phyloP scores from a whole-genome alignment of 2,329 filamentous ascomycete species.

The Aspergillus sp. region DNA sequence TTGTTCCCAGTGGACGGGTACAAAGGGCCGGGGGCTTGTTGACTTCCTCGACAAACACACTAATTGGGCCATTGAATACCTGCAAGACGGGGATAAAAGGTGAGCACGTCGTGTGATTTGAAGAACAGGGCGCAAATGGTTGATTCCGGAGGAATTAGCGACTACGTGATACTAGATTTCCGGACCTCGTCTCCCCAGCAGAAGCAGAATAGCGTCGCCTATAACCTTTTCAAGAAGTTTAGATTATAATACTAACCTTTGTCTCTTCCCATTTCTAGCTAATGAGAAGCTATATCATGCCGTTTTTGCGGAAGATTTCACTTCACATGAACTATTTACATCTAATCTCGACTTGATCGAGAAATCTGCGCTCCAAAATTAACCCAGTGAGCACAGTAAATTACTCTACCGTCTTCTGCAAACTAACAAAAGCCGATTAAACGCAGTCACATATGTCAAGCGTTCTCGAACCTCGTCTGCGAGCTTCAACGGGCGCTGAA shows the following conservation, averaged over 20 bases:
- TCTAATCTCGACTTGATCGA: neutral
- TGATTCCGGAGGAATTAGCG: neutral
- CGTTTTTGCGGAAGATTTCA: conserved; percentile 6
- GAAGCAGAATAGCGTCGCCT: neutral
- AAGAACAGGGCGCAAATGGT: neutral
- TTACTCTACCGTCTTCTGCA: too few species aligned
- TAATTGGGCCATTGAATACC: neutral
- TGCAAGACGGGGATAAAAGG: neutral
- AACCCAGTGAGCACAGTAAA: too few species aligned
- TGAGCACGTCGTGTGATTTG: neutral
- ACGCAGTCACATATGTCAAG: too few species aligned
- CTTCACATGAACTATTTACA: conserved; percentile 9
- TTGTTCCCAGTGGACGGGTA: neutral
- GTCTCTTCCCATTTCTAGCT: neutral
- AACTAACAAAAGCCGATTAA: too few species aligned
- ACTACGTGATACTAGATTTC: neutral
- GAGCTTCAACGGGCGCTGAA: too few species aligned
- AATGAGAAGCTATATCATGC: conserved; percentile 2
- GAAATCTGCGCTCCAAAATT: neutral
- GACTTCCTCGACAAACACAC: neutral
- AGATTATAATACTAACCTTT: neutral
- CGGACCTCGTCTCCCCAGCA: neutral
- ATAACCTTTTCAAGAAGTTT: neutral
- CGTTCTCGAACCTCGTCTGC: too few species aligned
- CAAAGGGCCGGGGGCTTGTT: neutral